Base-by-base conservation (phyloP, 2,329 filamentous ascomycete species). In the Cryphonectria parasitica region DNA sequence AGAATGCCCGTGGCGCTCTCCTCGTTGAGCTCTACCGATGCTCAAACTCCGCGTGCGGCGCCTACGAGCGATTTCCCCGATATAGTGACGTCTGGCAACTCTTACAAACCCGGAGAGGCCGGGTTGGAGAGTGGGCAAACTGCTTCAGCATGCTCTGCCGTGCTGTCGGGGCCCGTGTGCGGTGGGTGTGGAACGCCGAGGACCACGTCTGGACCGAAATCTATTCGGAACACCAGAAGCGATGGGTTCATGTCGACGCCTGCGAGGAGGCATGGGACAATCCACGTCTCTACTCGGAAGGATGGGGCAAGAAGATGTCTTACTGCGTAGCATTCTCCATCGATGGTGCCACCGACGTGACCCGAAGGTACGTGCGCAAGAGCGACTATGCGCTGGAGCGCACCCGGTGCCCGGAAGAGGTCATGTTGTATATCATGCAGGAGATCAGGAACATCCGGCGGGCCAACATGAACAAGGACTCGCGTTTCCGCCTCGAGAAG, bases 71-170 rank as follows among this genome's bases (percentile, higher is more conserved):
- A 74, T 99, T 98, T 75, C 95, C 96, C 54, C 89, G 96, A 72
- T 98, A 97, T 80, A 95, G 93, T 71, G 95, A 99, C 79, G 95
- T 97, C 36, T 98, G 97, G 90, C 91, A 94, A 66, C 83, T 98
- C 72, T 84, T 99, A 60, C 92, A 98, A 80, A 97, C 94, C 39
- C 87, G 93, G 75, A 88, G 92, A 75, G 96, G 96, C 49, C 91
- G 96, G 75, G 92, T 92, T 72, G 96, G 96, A 73, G 96, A 99
- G 83, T 98, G 96, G 94, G 94, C 94, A 75, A 98, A 98, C 82
- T 98, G 95, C 86, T 99, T 99, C 83, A 95, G 92, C 83, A 98
- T 98, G 96, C 87, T 99, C 67, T 98, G 95, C 84, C 90, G 95
- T 72, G 96, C 96, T 5, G 90, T 98, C 19, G 95, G 95, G 65